Percentiles rank a stretch among this genome's conserved stretches.
These are phyloP conservation scores for Claviceps maximensis DNA, from an alignment of 2,329 filamentous ascomycete species.

Conservation along the genomic window DNA sequence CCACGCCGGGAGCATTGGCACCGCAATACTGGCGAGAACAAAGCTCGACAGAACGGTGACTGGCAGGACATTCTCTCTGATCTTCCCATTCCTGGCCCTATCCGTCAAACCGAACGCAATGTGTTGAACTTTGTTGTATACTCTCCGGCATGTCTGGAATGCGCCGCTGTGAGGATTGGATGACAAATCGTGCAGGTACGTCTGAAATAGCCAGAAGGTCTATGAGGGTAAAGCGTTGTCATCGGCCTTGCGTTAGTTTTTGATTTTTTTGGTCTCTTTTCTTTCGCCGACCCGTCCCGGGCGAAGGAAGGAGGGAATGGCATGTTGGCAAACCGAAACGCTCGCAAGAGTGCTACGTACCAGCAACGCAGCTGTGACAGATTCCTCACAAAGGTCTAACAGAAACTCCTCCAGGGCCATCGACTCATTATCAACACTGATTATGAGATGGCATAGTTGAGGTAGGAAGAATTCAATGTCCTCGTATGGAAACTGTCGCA, in stretches of 20 bases:
- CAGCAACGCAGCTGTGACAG: constrained; percentile 69
- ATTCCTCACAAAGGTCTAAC: constrained; percentile 75
- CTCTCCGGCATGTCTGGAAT: constrained; percentile 69
- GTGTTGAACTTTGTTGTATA: constrained; percentile 81
- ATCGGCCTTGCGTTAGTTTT: constrained; percentile 10
- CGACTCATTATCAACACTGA: constrained; percentile 81
- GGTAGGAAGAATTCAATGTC: constrained; percentile 89
- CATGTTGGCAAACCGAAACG: neutral
- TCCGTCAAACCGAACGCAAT: constrained; percentile 73
- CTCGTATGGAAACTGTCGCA: constrained; percentile 79
- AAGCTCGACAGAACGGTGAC: constrained; percentile 72
- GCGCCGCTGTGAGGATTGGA: constrained; percentile 60
- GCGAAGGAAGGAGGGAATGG: neutral
- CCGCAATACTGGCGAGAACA: constrained; percentile 61
- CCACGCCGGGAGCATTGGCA: constrained; percentile 63
- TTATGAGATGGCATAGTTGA: constrained; percentile 75
- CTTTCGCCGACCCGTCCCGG: neutral
- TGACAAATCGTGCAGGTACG: constrained; percentile 70
- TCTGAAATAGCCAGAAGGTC: constrained; percentile 88
- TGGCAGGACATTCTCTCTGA: constrained; percentile 68
- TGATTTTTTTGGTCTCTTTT: neutral
- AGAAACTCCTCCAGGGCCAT: constrained; percentile 85
- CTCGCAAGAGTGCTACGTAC: constrained; percentile 34
- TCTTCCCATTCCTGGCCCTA: constrained; percentile 54
- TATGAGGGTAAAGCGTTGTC: constrained; percentile 20